These are phyloP conservation scores for Saccharum officinarum DNA, from an alignment of 176 grass and related monocot genomes.

Conservation along the genomic window DNA sequence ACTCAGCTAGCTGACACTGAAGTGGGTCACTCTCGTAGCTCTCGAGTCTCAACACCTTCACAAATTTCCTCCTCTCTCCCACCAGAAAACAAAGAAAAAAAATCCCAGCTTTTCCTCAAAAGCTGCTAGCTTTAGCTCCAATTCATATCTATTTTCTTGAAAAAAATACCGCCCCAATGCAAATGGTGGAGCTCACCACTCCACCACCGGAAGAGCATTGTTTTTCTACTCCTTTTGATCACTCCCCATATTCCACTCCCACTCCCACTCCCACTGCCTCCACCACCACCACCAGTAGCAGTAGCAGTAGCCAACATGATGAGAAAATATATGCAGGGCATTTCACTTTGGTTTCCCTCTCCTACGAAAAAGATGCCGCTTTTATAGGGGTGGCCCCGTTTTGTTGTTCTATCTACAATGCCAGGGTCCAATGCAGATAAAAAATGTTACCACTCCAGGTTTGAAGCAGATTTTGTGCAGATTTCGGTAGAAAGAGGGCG, in stretches of 20 bases:
- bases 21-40: slow-evolving; percentile 21
- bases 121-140: slow-evolving; percentile 42
- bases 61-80: not conserved
- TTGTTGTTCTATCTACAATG: not conserved
- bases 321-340: slow-evolving; percentile 16
- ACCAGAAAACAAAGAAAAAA: slow-evolving; percentile 23
- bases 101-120: slow-evolving; percentile 33
- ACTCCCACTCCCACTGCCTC: slow-evolving; percentile 19
- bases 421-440: slow-evolving; percentile 27
- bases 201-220: slow-evolving; percentile 40
- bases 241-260: slow-evolving; percentile 49
- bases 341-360: slow-evolving; percentile 31
- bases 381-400: not conserved
- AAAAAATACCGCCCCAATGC: slow-evolving; percentile 35
- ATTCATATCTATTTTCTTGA: slow-evolving; percentile 42
- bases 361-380: slow-evolving; percentile 35
- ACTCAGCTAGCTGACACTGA: slow-evolving; percentile 22
- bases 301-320: slow-evolving; percentile 2
- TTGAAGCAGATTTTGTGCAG: slow-evolving; percentile 24
- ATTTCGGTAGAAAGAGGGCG: slow-evolving; percentile 29
- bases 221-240: slow-evolving; percentile 40
- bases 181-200: slow-evolving; percentile 63
- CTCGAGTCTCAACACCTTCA: slow-evolving; percentile 7
- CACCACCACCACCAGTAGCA: not conserved
- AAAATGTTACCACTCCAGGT: slow-evolving; percentile 2